A percentile compares a stretch with the other conserved stretches of the same genome.
Conservation (phyloP, 1,284 basidiomycete species). For the Apiotrichum mycotoxinovorans region DNA sequence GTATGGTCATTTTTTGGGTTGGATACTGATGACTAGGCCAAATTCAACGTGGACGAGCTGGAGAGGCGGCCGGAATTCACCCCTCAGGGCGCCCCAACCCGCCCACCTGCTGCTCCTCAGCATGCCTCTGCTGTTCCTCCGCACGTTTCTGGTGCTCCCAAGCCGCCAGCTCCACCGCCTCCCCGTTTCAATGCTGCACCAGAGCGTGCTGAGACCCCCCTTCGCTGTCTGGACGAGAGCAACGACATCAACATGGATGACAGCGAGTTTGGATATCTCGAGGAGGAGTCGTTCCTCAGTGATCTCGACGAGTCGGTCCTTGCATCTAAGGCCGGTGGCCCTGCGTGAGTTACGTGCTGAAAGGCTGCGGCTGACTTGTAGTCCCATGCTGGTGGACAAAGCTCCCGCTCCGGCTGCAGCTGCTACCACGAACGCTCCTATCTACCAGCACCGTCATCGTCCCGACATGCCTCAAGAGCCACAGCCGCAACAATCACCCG, state of each 20-base stretch:
- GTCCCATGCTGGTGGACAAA: constrained; percentile 6
- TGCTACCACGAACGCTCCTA: constrained; percentile 6
- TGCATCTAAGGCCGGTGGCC: not conserved
- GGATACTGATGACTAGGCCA: constrained; percentile 55
- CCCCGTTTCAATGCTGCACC: not conserved
- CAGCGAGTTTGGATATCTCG: constrained; percentile 25
- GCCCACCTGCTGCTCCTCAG: constrained; percentile 5
- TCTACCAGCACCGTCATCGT: constrained; percentile 43
- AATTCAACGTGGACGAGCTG: constrained; percentile 67
- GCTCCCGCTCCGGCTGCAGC: not conserved
- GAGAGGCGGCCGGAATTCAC: constrained; percentile 75
- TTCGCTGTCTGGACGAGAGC: constrained; percentile 28
- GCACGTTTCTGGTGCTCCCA: constrained; percentile 15
- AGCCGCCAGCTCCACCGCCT: constrained; percentile 8
- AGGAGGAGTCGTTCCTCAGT: constrained; percentile 32
- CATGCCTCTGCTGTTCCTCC: constrained; percentile 23
- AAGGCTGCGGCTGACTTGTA: not conserved
- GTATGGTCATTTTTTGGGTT: constrained; percentile 36
- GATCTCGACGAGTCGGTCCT: constrained; percentile 22
- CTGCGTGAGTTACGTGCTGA: constrained; percentile 16
- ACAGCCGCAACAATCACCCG: constrained; percentile 2
- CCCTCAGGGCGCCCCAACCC: constrained; percentile 15
- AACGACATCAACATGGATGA: constrained; percentile 23
- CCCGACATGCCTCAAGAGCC: constrained; percentile 25
- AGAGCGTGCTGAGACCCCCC: constrained; percentile 17